Evolutionary conservation across 768 basidiomycete species (phyloP).

Genomic region (Boletus sensibilis): DNA sequence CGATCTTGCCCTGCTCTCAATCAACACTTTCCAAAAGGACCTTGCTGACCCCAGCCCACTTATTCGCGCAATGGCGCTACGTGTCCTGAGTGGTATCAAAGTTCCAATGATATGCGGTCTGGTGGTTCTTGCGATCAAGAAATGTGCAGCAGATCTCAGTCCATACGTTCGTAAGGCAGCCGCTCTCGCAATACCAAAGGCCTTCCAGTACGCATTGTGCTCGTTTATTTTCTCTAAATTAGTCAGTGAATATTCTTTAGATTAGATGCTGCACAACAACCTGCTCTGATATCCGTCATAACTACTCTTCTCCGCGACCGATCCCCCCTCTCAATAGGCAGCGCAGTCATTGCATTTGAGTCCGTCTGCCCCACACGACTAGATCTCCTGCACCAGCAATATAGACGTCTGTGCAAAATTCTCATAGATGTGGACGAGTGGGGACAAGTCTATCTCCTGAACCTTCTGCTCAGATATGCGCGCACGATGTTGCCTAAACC

Average conservation of each 20-base stretch:
- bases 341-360: conserved; percentile 82
- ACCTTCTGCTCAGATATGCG: conserved; percentile 78
- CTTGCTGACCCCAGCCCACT: conserved; percentile 88
- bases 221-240: background rate
- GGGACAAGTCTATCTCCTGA: conserved; percentile 84
- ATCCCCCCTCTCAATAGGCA: conserved; percentile 85
- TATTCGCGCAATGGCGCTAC: conserved; percentile 93
- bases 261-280: conserved; percentile 69
- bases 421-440: conserved; percentile 94
- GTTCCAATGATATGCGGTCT: conserved; percentile 86
- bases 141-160: conserved; percentile 87
- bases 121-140: conserved; percentile 86
- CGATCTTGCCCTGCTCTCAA: conserved; percentile 90
- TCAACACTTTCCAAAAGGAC: conserved; percentile 99
- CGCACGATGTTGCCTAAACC: conserved; percentile 80
- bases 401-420: conserved; percentile 77
- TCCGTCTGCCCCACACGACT: conserved; percentile 83
- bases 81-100: conserved; percentile 89
- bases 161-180: conserved; percentile 95
- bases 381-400: conserved; percentile 87
- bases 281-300: conserved; percentile 68
- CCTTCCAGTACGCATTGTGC: conserved; percentile 59
- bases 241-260: conserved; percentile 40
- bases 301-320: conserved; percentile 64
- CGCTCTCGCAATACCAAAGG: conserved; percentile 85